phyloP scores from a whole-genome alignment of 495 filamentous ascomycete genomes.

The Xylaria longipes region DNA sequence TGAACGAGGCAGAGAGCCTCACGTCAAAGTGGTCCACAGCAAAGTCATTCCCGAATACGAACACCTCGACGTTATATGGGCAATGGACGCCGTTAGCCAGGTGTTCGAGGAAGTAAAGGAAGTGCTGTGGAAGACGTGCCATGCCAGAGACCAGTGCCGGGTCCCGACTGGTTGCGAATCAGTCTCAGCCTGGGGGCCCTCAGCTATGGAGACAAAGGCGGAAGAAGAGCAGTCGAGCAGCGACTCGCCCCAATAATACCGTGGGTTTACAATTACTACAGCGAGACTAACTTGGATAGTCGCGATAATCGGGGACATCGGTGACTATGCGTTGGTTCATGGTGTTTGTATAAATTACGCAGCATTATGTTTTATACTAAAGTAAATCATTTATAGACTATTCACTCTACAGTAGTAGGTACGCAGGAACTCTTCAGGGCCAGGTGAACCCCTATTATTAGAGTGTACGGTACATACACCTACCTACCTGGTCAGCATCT shows the following conservation, averaged over 20 bases:
- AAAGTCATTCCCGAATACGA: constrained; percentile 91
- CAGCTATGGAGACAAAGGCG: constrained; percentile 16
- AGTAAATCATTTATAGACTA: background rate
- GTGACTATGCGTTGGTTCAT: background rate
- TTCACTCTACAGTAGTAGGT: too few relatives aligned
- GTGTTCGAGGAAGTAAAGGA: constrained; percentile 83
- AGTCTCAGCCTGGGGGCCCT: constrained; percentile 44
- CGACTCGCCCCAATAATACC: constrained; percentile 31
- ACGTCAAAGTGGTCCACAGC: constrained; percentile 78
- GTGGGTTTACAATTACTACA: background rate
- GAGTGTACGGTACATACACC: background rate
- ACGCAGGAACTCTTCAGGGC: too few relatives aligned
- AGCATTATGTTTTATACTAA: background rate
- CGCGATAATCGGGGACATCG: background rate
- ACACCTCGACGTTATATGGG: constrained; percentile 96
- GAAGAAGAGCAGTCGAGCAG: constrained; percentile 43
- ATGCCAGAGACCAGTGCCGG: constrained; percentile 63
- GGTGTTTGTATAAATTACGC: background rate
- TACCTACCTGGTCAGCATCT: background rate
- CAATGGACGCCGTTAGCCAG: constrained; percentile 85
- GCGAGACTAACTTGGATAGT: constrained; percentile 6
- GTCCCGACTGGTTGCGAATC: constrained; percentile 69
- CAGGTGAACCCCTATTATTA: too few relatives aligned
- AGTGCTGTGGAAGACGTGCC: constrained; percentile 78
- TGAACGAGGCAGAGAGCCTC: constrained; percentile 78